Evolutionary conservation across 139 green algal species (phyloP), one percentile per base, ranked within the genome.

Genomic region (Chlamydomonas sp.): DNA sequence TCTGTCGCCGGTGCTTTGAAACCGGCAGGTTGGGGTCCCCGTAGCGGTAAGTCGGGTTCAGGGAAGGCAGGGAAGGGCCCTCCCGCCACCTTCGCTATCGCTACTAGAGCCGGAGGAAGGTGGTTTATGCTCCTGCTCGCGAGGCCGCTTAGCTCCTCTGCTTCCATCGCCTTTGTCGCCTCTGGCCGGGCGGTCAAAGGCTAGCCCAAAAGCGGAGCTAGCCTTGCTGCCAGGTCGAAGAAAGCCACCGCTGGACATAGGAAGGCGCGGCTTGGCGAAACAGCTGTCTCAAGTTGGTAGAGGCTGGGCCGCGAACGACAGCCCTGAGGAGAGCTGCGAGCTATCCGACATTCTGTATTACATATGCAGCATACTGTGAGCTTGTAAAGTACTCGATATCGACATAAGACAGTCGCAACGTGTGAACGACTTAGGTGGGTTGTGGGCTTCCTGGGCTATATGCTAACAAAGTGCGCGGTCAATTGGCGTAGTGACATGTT

Each of bases 1-100:
- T 91, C 89, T 97, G 85, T 0, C 88, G 92, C 63, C 84, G 85
- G 73, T 91, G 78, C 2, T 58, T n/a, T 17, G 79, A 72, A 0
- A 91, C 89, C 1, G 92, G 92, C 61, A 95, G 80, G 3, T 10
- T 78, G 12, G 74, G 83, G 57, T 88, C 83, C 49, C 83, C 83
- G 83, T 82, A 88, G 63, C 83, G 63, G 63, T 88, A 88, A 16
- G 2, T 66, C 15, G 74, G 62, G 49, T 88, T 20, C 83, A 81
- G 75, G 59, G 73, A 71, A 61, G 72, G 83, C 31, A 80, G 73
- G 62, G 72, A n/a, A 7, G 71, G 82, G 12, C 82, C 82, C 60
- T 58, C 3, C 15, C 5, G 14, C 15, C 60, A 1, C 9, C 15
- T 2, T 74, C 72, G 20, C 63, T 20, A 5, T 74, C 72, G 61